phyloP scores from a whole-genome alignment of 345 rosid species.

The Populus tremula region DNA sequence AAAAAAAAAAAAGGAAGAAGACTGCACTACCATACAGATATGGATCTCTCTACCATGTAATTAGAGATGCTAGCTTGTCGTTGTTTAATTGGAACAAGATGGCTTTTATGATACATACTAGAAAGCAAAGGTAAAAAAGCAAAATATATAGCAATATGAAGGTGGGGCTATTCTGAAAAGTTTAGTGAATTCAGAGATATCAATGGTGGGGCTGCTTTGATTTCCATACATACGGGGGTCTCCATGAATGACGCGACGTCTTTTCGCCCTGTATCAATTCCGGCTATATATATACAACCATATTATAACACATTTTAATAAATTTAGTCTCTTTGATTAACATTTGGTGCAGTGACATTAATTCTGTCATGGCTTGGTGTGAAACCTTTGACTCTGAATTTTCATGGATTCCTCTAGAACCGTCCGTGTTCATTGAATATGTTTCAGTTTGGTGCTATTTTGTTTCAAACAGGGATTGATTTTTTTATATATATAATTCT shows the following conservation, averaged over 20 bases:
- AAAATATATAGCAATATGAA: conserved; percentile 1
- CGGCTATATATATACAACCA: neutral
- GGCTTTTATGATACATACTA: neutral
- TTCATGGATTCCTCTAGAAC: too few species aligned
- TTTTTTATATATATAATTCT: too few species aligned
- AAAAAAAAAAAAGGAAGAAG: neutral
- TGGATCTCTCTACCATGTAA: neutral
- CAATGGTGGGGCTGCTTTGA: conserved; percentile 14
- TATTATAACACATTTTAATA: too few species aligned
- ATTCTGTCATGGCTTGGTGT: too few species aligned
- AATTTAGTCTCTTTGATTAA: too few species aligned
- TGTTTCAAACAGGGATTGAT: too few species aligned
- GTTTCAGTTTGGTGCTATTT: too few species aligned
- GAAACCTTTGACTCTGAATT: too few species aligned
- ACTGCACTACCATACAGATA: neutral
- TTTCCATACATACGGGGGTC: neutral
- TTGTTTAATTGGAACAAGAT: neutral
- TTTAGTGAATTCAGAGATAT: too few species aligned
- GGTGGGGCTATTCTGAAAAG: conserved; percentile 23
- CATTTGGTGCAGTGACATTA: too few species aligned
- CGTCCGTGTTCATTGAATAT: too few species aligned
- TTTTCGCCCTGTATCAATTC: conserved; percentile 16
- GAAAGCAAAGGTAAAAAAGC: conserved; percentile 17
- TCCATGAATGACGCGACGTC: neutral
- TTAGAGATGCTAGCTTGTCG: neutral